These are phyloP conservation scores for Mucor circinelloides DNA, from an alignment of 371 early-diverging fungal genomes.

Conservation along the genomic window DNA sequence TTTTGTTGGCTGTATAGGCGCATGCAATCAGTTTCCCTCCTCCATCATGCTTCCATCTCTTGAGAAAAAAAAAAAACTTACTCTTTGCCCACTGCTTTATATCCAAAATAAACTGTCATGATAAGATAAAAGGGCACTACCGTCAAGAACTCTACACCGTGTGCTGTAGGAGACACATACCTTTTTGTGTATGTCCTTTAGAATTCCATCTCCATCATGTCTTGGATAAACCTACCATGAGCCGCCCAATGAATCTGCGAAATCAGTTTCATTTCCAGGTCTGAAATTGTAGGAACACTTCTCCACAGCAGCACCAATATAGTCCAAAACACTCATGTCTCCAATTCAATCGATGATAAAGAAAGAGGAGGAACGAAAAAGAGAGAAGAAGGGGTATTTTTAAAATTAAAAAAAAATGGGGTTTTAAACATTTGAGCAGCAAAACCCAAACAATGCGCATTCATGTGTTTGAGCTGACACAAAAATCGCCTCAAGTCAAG, in stretches of 20 bases:
- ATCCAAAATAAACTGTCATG: conserved; percentile 44
- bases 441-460: neutral
- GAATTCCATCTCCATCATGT: neutral
- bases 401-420: neutral
- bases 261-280: conserved; percentile 35
- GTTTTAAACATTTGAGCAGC: neutral
- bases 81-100: conserved; percentile 42
- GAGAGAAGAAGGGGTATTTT: neutral
- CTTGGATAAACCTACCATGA: conserved; percentile 42
- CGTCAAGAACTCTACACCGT: conserved; percentile 54
- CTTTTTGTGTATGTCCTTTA: conserved; percentile 17
- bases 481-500: no score
- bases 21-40: neutral
- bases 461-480: neutral
- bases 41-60: neutral
- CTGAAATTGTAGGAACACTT: conserved; percentile 32
- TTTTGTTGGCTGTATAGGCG: conserved; percentile 4
- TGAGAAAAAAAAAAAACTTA: conserved; percentile 21
- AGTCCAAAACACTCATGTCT: neutral
- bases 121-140: conserved; percentile 46
- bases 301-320: conserved; percentile 27
- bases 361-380: neutral
- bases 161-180: conserved; percentile 60
- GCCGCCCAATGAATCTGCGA: conserved; percentile 46
- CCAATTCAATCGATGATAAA: neutral